Conservation (phyloP, 345 rosid species). For the Fremontodendron californicum region DNA sequence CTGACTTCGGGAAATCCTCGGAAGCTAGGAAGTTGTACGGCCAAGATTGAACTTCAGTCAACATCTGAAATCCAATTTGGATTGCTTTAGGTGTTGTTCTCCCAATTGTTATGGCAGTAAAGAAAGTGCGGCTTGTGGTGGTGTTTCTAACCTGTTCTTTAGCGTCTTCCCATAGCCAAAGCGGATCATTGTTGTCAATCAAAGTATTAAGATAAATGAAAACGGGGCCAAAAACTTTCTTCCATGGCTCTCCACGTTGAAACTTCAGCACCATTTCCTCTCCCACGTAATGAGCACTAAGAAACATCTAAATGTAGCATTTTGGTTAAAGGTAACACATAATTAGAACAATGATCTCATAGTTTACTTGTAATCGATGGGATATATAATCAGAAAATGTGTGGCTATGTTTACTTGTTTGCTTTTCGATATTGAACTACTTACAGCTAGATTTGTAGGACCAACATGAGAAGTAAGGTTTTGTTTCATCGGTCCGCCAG, state of each 20-base stretch:
- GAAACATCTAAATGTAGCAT: constrained; percentile 55
- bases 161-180: constrained; percentile 75
- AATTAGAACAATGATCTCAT: background rate
- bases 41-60: constrained; percentile 65
- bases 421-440: background rate
- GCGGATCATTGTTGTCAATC: constrained; percentile 31
- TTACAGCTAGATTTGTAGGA: constrained; percentile 45
- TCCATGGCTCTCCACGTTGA: constrained; percentile 71
- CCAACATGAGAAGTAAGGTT: constrained; percentile 71
- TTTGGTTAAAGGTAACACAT: background rate
- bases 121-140: background rate
- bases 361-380: background rate
- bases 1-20: constrained; percentile 44
- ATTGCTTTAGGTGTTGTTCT: background rate
- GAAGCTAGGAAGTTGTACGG: constrained; percentile 75
- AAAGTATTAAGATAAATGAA: constrained; percentile 58
- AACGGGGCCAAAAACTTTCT: constrained; percentile 88
- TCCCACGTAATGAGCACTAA: constrained; percentile 83
- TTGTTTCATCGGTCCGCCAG: constrained; percentile 61
- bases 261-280: constrained; percentile 71
- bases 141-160: constrained; percentile 51
- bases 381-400: background rate
- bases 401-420: background rate
- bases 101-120: background rate
- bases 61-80: constrained; percentile 34